Base-by-base conservation (phyloP, 139 green algal species). In the Chlamydomonas incerta region DNA sequence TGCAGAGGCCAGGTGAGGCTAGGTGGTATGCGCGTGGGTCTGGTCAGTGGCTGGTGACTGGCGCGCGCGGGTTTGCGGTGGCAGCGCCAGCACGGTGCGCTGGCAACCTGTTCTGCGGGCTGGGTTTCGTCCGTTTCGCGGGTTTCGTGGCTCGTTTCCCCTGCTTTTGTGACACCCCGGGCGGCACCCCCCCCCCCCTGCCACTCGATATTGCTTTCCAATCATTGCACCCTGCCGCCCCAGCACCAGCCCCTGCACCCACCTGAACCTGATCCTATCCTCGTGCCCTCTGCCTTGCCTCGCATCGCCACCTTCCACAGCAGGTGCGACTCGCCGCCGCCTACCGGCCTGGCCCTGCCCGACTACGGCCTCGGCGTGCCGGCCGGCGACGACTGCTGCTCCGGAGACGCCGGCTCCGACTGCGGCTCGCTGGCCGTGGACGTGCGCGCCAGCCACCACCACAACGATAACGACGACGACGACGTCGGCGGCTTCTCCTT, bases 271-370 rank as follows among this genome's bases (percentile, higher is more conserved):
- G 11, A 8, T 46, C 6, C 46, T 60, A 26, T 4, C 67, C 18
- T 29, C 33, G 18, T 37, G 26, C 63, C 67, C 20, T 29, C 33
- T n/a, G 11, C 18, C 33, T 34, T n/a, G 9, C 17, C 67, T 47
- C 67, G 26, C 8, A 21, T 37, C 67, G 18, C 47, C 28, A 47
- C 29, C 63, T 70, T 3, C n/a, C n/a, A 23, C 10, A 9, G 35
- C 33, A 79, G 72, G 29, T 79, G 72, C 47, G 72, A 79, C 72
- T 79, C 72, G 46, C 72, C 72, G 31, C 60, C 60, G 23, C 24
- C 24, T 21, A 13, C 28, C 55, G 55, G 21, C 20, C 55, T 62
- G 55, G 21, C 18, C 26, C 17, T 46, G 41, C 70, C 41, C 14
- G 13, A 18, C 31, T 31, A 29, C 29, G 20, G 35, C 20, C 35